Percentiles rank a stretch among this genome's conserved stretches.
Conservation (phyloP, 2,329 filamentous ascomycete species). For the Akanthomyces dipterigenus region DNA sequence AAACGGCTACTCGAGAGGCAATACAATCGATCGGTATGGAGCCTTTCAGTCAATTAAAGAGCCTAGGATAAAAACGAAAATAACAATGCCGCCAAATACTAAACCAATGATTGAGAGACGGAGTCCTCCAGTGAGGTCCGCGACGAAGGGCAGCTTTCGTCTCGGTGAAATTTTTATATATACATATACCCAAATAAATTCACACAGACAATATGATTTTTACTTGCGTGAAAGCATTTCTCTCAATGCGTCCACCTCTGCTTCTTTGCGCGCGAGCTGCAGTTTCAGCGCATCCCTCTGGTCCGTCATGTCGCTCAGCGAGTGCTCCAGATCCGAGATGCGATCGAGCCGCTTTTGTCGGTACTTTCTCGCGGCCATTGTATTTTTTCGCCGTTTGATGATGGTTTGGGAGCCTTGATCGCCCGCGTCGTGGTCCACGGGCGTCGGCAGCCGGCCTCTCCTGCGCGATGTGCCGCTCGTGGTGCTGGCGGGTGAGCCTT, state of each 20-base stretch:
- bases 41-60: not conserved
- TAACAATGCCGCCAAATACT: not conserved
- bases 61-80: not conserved
- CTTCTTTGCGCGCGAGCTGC: constrained; percentile 56
- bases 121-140: not conserved
- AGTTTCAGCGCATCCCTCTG: constrained; percentile 59
- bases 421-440: constrained; percentile 17
- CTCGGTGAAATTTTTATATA: not conserved
- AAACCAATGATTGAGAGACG: not conserved
- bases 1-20: not conserved
- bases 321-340: constrained; percentile 53
- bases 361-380: constrained; percentile 64
- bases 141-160: not conserved
- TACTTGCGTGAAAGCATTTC: constrained; percentile 37
- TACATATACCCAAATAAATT: not conserved
- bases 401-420: constrained; percentile 22
- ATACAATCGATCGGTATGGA: not conserved
- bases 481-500: constrained; percentile 11
- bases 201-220: not conserved
- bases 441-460: not conserved
- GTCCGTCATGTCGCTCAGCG: constrained; percentile 49
- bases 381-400: constrained; percentile 60
- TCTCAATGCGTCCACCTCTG: constrained; percentile 55
- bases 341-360: constrained; percentile 64
- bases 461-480: not conserved